phyloP scores from a whole-genome alignment of 257 asterid genomes.

The Datura wrightii region DNA sequence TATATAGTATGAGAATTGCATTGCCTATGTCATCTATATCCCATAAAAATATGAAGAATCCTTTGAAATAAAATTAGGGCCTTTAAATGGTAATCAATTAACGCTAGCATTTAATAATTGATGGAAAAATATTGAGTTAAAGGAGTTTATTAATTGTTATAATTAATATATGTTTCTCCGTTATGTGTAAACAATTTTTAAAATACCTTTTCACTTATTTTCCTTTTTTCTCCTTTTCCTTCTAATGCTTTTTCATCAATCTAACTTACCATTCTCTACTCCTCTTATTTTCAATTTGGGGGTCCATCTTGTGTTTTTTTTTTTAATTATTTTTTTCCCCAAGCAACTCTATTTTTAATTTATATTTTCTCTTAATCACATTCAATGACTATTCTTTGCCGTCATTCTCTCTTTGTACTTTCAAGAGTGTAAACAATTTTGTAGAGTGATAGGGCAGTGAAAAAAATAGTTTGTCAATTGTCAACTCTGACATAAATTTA shows the following conservation, averaged over 20 bases:
- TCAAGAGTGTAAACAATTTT: slow-evolving; percentile 5
- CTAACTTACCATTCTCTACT: not conserved
- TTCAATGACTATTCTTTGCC: slow-evolving; percentile 2
- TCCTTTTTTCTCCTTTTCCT: not conserved
- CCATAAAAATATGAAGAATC: not conserved
- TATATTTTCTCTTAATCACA: not conserved
- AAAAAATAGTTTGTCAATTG: not conserved
- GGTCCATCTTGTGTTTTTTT: not conserved
- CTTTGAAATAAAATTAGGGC: not conserved
- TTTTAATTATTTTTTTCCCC: not conserved
- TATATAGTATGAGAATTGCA: not conserved
- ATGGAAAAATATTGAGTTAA: slow-evolving; percentile 4
- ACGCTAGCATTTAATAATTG: slow-evolving; percentile 15
- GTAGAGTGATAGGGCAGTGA: not conserved
- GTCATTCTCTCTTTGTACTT: not conserved
- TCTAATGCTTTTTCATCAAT: not conserved
- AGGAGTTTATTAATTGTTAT: slow-evolving; percentile 29
- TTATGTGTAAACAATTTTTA: not conserved
- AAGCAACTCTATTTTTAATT: not conserved
- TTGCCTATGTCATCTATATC: not conserved
- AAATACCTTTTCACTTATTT: slow-evolving; percentile 1
- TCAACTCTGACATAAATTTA: slow-evolving; percentile 17
- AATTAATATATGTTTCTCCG: slow-evolving; percentile 27
- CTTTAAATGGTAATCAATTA: slow-evolving; percentile 26
- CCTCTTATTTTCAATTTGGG: not conserved